Conservation (phyloP, 1,284 basidiomycete genomes). For the Pisolithus thermaeus region DNA sequence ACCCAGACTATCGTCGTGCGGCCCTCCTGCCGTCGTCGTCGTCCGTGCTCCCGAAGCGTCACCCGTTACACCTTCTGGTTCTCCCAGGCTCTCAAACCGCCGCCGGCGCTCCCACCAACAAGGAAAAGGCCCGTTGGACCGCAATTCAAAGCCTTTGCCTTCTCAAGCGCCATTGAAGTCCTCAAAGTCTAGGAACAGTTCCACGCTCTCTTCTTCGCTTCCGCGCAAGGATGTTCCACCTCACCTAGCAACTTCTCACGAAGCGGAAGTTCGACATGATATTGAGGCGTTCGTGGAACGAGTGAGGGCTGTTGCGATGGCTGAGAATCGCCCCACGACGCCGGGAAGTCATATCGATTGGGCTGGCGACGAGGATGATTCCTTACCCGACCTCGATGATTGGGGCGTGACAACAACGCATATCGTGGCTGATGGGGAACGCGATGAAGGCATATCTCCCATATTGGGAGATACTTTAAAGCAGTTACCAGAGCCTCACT, state of each 20-base stretch:
- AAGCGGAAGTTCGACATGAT: slow-evolving; percentile 48
- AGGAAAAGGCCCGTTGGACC: slow-evolving; percentile 11
- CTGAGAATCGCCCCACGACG: slow-evolving; percentile 56
- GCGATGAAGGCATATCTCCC: slow-evolving; percentile 53
- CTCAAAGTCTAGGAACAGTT: slow-evolving; percentile 14
- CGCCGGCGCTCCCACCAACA: slow-evolving; percentile 33
- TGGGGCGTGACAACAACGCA: slow-evolving; percentile 59
- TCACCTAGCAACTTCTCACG: slow-evolving; percentile 42
- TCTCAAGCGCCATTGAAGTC: slow-evolving; percentile 19
- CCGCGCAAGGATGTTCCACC: slow-evolving; percentile 55
- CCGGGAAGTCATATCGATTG: slow-evolving; percentile 78
- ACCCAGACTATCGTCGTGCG: slow-evolving; percentile 33
- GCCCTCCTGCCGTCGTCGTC: slow-evolving; percentile 30
- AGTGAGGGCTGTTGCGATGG: slow-evolving; percentile 64
- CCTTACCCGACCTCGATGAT: slow-evolving; percentile 73
- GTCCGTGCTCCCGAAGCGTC: slow-evolving; percentile 24
- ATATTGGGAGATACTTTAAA: slow-evolving; percentile 61
- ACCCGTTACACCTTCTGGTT: slow-evolving; percentile 25
- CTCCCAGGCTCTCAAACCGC: slow-evolving; percentile 34
- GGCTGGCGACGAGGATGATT: slow-evolving; percentile 80
- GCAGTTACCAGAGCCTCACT: slow-evolving; percentile 50
- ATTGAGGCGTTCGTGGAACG: slow-evolving; percentile 69
- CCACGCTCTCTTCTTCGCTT: slow-evolving; percentile 29
- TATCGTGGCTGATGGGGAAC: slow-evolving; percentile 9
- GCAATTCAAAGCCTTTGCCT: slow-evolving; percentile 12